Conservation (phyloP, 306 rosid genomes). For the Medicago lupulina region DNA sequence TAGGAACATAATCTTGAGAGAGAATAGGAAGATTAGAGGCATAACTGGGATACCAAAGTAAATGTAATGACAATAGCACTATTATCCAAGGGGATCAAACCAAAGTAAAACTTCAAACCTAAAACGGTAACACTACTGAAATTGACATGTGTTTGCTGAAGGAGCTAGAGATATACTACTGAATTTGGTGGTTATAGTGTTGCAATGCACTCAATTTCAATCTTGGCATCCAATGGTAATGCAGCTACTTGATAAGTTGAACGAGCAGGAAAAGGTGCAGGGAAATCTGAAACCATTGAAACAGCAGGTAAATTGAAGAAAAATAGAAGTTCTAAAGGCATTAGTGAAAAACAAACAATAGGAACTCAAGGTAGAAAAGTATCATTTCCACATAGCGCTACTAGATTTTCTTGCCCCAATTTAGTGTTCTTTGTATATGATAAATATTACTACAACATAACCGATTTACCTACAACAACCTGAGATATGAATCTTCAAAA, state of each 20-base stretch:
- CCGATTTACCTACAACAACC: no score
- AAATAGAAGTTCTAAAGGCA: background rate
- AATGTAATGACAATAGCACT: background rate
- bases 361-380: no score
- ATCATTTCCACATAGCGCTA: no score
- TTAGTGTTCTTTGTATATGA: no score
- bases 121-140: no score
- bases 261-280: slow-evolving; percentile 86
- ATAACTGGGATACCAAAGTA: no score
- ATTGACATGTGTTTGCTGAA: slow-evolving; percentile 7
- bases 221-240: slow-evolving; percentile 88
- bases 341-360: background rate
- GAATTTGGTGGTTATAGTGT: slow-evolving; percentile 47
- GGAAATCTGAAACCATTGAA: slow-evolving; percentile 61
- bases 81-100: background rate
- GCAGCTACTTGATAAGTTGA: slow-evolving; percentile 88
- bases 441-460: no score
- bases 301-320: background rate
- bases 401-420: no score
- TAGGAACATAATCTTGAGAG: background rate
- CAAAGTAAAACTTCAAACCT: background rate
- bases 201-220: slow-evolving; percentile 94
- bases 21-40: no score
- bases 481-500: no score
- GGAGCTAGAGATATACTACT: background rate